Base-by-base conservation (phyloP, 345 rosid species). In the Eucalyptus leucophloia region DNA sequence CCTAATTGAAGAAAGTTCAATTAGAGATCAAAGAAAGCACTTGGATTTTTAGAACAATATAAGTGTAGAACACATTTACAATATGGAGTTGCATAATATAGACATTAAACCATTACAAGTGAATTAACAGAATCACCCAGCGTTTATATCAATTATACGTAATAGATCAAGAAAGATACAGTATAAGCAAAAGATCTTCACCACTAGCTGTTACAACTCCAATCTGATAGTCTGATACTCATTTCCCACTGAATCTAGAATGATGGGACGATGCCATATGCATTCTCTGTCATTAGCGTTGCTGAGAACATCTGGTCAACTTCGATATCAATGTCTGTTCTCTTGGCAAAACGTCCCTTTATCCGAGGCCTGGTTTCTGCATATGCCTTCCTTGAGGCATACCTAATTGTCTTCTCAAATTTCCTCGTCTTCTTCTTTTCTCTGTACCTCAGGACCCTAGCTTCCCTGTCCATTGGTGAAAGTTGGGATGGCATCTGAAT, bases 311-410 rank as follows among this genome's bases (percentile, higher is more conserved):
- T 90, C 88, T 92, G 96, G 44, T 96, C 97, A 30, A 92, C 95
- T 86, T 95, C 97, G 81, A 94, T 92, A 19, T 95, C 97, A 32
- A 51, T 91, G 40, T 96, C 94, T 8, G 91, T 94, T 91, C 98
- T 94, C 95, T 98, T 98, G 4, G 97, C 99, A 49, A 98, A 98
- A 67, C 99, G 87, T 24, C 99, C 99, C 90, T 97, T 98, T 93
- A 98, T 95, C 51, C 99, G 91, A 18, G 99, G 99, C 87, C 99
- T 94, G 77, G 95, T 95, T 91, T 98, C 99, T 60, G 99, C 99
- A 77, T 98, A 97, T 10, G 99, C 99, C 92, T 98, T 97, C 91
- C 99, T 95, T 23, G 99, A 98, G 56, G 99, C 99, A 92, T 98
- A 97, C 94, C 99, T 93, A 88, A 97, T 98, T 26, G 99, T 98